Evolutionary conservation across 2,329 filamentous ascomycete genomes (phyloP), one percentile per base, ranked within the genome.

Genomic region (Xylariaceae sp.): DNA sequence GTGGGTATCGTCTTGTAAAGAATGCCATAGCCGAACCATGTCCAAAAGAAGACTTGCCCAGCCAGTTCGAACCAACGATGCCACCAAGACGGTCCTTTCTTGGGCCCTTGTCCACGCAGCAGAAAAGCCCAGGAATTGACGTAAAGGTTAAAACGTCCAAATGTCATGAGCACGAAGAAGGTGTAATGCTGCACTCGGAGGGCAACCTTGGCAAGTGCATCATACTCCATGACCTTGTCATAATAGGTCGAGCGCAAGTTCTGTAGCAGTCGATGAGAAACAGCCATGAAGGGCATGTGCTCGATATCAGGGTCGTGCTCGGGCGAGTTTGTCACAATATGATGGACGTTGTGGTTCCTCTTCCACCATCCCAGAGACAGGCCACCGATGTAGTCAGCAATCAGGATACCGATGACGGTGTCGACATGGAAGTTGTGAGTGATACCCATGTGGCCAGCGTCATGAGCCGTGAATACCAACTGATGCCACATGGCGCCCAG

Each of bases 321-420:
- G 12, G 91, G 89, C 39, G 87, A 87, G 68, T 97, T 97, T 15
- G 94, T 97, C 45, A 97, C 87, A 59, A 97, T 90, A 64, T 97
- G 92, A 66, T 97, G 92, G 9, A 96, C 90, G 64, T 97, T 97
- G 70, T 97, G 92, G 66, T 85, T 96, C 54, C 83, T 80, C 71
- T 97, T 97, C 92, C 94, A 99, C 94, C 94, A 99, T 40, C 92
- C 89, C 47, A 96, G 72, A 22, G 90, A 96, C 32, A 99, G 71
- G 0, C 94, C 94, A 35, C 94, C 94, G 17, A 94, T 73, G 61
- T 87, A 97, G 66, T 96, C 87, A 46, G 91, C 90, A 62, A 96
- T 87, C 56, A 95, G 72, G 63, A 97, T 96, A 43, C 90, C 92
- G 54, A 99, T 89, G 43, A 87, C 76, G 1, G 86, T 87, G 68